phyloP scores from a whole-genome alignment of 805 yeast genomes.

The Candida tammaniensis region DNA sequence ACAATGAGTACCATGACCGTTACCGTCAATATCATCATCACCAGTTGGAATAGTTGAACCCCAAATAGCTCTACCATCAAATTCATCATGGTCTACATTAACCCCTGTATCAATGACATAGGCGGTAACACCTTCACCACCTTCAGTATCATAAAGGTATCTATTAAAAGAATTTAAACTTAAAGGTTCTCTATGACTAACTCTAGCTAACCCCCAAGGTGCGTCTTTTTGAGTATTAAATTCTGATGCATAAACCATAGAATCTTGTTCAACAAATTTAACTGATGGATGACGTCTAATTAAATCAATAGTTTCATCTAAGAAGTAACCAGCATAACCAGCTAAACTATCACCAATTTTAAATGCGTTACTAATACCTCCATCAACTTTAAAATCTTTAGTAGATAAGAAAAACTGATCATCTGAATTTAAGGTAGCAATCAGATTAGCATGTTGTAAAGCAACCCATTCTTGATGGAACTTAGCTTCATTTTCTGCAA shows the following conservation, averaged over 20 bases:
- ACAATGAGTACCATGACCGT: conserved; percentile 96
- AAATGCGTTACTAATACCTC: conserved; percentile 63
- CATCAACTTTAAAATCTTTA: conserved; percentile 27
- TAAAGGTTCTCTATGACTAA: conserved; percentile 75
- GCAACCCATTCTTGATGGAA: conserved; percentile 70
- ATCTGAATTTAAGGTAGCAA: conserved; percentile 26
- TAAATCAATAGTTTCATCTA: conserved; percentile 68
- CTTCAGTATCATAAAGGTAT: conserved; percentile 68
- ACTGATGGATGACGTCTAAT: conserved; percentile 65
- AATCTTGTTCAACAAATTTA: conserved; percentile 72
- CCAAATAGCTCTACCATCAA: conserved; percentile 82
- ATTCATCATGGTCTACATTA: conserved; percentile 69
- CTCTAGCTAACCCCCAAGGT: conserved; percentile 93
- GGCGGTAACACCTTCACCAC: conserved; percentile 81
- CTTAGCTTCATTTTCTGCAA: conserved; percentile 49
- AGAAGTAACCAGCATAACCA: conserved; percentile 87
- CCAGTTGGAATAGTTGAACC: conserved; percentile 77
- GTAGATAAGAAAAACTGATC: conserved; percentile 34
- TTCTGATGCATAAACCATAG: conserved; percentile 62
- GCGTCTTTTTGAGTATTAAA: conserved; percentile 75
- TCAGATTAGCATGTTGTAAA: conserved; percentile 46
- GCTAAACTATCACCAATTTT: conserved; percentile 52
- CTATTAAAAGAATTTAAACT: conserved; percentile 69
- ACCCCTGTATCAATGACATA: conserved; percentile 92
- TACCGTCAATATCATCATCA: conserved; percentile 72